phyloP scores from a whole-genome alignment of 2,329 filamentous ascomycete species.

The Monosporascus sp. region DNA sequence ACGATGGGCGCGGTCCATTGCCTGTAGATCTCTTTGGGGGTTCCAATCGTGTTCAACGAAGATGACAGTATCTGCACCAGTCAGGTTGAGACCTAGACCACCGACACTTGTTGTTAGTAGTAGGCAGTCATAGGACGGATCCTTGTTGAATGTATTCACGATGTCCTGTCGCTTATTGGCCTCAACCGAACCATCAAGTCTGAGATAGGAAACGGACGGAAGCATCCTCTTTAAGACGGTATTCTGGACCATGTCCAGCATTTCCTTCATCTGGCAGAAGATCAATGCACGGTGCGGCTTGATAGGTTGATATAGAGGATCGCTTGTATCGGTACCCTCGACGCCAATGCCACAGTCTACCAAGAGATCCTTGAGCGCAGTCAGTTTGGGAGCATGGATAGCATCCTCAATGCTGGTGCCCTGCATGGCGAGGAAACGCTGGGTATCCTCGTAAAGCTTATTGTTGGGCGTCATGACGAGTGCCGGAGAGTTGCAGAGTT shows the following conservation, averaged over 20 bases:
- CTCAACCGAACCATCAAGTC: constrained; percentile 91
- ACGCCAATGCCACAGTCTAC: constrained; percentile 97
- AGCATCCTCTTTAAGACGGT: constrained; percentile 86
- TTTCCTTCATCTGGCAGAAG: constrained; percentile 99
- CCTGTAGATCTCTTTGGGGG: constrained; percentile 95
- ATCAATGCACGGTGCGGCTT: constrained; percentile 93
- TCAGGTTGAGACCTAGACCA: constrained; percentile 89
- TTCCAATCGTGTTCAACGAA: constrained; percentile 99
- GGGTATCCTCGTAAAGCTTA: constrained; percentile 83
- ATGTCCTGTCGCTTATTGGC: constrained; percentile 93
- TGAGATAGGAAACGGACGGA: constrained; percentile 87
- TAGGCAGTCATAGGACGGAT: constrained; percentile 92
- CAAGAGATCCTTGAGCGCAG: constrained; percentile 83
- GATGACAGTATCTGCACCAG: constrained; percentile 96
- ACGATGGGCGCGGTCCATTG: constrained; percentile 96
- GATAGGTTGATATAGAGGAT: constrained; percentile 71
- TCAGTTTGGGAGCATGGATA: constrained; percentile 86
- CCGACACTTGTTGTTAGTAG: constrained; percentile 93
- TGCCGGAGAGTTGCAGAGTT: constrained; percentile 95
- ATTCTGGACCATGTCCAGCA: constrained; percentile 98
- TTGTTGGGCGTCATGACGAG: constrained; percentile 94
- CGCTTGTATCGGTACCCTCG: constrained; percentile 56
- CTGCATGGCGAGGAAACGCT: constrained; percentile 71
- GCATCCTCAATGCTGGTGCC: constrained; percentile 81
- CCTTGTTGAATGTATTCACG: constrained; percentile 97